Evolutionary conservation across 108 stramenopile genomes (phyloP).

Genomic region (Nannochloropsis gaditana): DNA sequence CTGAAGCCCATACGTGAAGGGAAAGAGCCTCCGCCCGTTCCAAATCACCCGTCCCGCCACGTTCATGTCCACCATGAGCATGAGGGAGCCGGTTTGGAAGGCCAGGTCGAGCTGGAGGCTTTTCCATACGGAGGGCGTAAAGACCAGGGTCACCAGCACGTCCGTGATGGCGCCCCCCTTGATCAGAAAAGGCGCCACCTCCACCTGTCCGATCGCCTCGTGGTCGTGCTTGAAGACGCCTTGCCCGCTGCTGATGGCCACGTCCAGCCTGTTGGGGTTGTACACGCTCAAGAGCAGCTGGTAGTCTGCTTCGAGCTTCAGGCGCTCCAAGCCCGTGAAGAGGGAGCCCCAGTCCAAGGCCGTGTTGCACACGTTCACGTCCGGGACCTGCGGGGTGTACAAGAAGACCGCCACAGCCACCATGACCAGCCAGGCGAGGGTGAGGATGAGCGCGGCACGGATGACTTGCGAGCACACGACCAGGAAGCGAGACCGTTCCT

Average conservation of each 20-base stretch:
- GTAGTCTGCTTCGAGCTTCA: slow-evolving; percentile 1
- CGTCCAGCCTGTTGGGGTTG: slow-evolving; percentile 14
- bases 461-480: not conserved
- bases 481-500: slow-evolving; percentile 3
- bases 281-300: slow-evolving; percentile 9
- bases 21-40: slow-evolving; percentile 1
- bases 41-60: not conserved
- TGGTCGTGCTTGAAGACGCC: slow-evolving; percentile 15
- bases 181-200: not conserved
- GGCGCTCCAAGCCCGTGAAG: not conserved
- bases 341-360: not conserved
- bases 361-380: slow-evolving; percentile 1
- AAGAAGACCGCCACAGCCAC: not conserved
- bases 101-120: slow-evolving; percentile 6
- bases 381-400: slow-evolving; percentile 10
- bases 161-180: not conserved
- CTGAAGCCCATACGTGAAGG: not conserved
- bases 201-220: not conserved
- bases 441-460: not conserved
- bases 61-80: slow-evolving; percentile 4
- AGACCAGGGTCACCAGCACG: not conserved
- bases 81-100: not conserved
- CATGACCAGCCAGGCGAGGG: not conserved
- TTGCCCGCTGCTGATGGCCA: not conserved
- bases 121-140: not conserved